These are phyloP conservation scores for Rubus parviflorus DNA, from an alignment of 306 rosid genomes.

Conservation along the genomic window DNA sequence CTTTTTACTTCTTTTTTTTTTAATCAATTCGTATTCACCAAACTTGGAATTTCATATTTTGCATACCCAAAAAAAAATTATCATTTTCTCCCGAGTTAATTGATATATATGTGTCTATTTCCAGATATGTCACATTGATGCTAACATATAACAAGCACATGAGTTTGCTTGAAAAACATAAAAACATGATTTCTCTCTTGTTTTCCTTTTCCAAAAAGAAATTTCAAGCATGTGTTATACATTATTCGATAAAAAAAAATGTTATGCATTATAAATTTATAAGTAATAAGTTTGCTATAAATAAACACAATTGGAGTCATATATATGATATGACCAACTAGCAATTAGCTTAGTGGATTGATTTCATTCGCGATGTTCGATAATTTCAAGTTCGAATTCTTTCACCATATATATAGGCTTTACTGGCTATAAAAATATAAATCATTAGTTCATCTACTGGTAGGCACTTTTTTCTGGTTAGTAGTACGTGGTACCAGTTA, in stretches of 20 bases:
- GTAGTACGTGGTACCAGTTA: background rate
- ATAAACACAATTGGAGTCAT: background rate
- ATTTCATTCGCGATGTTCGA: background rate
- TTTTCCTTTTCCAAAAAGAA: background rate
- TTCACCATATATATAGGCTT: background rate
- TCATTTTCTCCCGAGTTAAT: background rate
- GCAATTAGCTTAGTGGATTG: background rate
- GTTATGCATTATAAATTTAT: no score
- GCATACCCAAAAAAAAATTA: background rate
- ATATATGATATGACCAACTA: background rate
- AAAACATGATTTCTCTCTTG: background rate
- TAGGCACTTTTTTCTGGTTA: background rate
- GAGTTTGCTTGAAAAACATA: slow-evolving; percentile 13
- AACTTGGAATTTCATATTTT: slow-evolving; percentile 1
- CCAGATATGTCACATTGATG: slow-evolving; percentile 20
- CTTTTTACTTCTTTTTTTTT: background rate
- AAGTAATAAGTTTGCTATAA: background rate
- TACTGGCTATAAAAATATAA: background rate
- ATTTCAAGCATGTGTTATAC: background rate
- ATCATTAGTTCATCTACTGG: background rate
- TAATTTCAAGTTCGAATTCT: background rate
- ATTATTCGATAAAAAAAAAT: no score
- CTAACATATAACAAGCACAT: slow-evolving; percentile 30
- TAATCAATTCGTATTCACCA: background rate
- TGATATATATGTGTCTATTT: slow-evolving; percentile 17